Percentiles rank a stretch among this genome's conserved stretches.
Evolutionary conservation across 495 filamentous ascomycete genomes (phyloP).

Genomic region (Xylaria acuta): DNA sequence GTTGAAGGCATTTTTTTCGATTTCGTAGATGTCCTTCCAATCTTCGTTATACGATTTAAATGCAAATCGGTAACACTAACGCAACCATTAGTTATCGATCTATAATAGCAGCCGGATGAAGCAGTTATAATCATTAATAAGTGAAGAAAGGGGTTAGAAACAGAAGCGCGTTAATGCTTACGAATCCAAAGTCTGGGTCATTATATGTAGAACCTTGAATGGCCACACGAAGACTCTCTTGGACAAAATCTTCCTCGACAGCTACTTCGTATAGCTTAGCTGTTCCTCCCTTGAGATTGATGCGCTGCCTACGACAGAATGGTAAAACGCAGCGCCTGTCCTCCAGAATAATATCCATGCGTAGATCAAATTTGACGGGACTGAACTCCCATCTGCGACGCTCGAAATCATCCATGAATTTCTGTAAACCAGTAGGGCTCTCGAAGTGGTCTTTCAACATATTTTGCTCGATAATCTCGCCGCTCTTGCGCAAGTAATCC

Average conservation of each 20-base stretch:
- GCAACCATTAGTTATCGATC: not conserved
- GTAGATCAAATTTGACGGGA: not conserved
- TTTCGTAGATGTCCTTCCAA: not conserved
- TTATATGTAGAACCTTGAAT: not conserved
- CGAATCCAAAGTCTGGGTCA: not conserved
- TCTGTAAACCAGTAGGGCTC: not conserved
- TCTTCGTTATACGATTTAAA: not conserved
- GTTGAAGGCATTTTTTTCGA: not conserved
- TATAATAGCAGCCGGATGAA: not conserved
- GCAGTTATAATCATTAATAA: too few relatives aligned
- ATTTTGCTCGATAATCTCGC: not conserved
- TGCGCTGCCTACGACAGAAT: constrained; percentile 34
- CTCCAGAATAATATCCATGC: not conserved
- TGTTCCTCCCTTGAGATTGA: constrained; percentile 42
- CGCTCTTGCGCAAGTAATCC: not conserved
- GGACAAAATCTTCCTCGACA: constrained; percentile 43
- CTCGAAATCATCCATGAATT: not conserved
- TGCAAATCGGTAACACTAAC: constrained; percentile 4
- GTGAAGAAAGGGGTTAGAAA: not conserved
- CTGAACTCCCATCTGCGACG: constrained; percentile 1
- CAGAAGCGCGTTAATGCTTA: not conserved
- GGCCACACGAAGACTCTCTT: constrained; percentile 46
- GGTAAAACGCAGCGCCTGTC: constrained; percentile 30
- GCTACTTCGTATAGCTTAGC: constrained; percentile 42
- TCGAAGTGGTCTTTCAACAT: not conserved